Base-by-base conservation (phyloP, 108 stramenopile genomes). In the Craspedostauros australis region DNA sequence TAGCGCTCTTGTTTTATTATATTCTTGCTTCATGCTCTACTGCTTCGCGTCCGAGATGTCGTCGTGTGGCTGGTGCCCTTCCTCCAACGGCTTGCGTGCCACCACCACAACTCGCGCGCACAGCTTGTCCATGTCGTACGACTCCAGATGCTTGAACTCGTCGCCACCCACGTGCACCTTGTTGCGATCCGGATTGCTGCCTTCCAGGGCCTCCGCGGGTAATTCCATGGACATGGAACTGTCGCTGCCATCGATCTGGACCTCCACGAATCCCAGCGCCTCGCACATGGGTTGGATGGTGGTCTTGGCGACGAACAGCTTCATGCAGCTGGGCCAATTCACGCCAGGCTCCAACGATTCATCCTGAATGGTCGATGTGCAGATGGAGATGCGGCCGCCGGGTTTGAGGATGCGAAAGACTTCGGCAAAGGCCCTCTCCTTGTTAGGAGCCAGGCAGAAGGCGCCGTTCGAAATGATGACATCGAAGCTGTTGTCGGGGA, bases 391-490 rank as follows among this genome's bases (percentile, higher is more conserved):
- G 27, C 88, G 66, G 23, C 92, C 95, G 9, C 95, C 95, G 1
- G 83, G 76, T 47, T 85, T 84, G 19, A 95, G 63, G 8, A 93
- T 75, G 6, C 90, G 71, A 40, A 69, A 86, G 0, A 85, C 53
- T 57, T 92, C 95, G 2, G 46, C 39, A 57, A 92, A 85, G 1
- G 81, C 85, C 50, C 73, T 72, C 12, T 60, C 51, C 58, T 95
- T 95, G 62, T 95, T 77, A 23, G 90, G 90, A 0, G 73, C 76
- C 8, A 95, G 68, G 50, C 93, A 93, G 58, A 95, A 84, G 5
- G 93, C 95, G 40, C 95, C 93, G 52, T 95, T 95, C 20, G 78
- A 80, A 15, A 95, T 82, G 22, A 93, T 67, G 33, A 79, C 76
- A 55, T 95, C 92, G 32, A 77, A 80, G 20, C 68, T 70, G 50